Evolutionary conservation across 1,284 basidiomycete species (phyloP).

Genomic region (Serendipita sp.): DNA sequence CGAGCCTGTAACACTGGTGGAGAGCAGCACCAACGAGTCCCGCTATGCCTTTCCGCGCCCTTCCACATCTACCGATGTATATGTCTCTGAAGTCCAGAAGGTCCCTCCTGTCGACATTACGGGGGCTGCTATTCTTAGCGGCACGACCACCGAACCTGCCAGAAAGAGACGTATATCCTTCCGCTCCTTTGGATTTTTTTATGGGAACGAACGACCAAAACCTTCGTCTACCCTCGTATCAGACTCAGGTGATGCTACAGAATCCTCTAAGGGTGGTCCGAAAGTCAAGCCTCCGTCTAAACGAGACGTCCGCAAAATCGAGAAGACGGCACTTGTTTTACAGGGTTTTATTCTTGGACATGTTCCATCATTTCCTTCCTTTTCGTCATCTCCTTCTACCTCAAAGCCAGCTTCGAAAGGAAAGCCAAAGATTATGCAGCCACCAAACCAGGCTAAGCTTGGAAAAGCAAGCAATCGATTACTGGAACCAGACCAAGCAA

Average conservation of each 20-base stretch:
- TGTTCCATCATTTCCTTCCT: conserved; percentile 21
- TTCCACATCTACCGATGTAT: not conserved
- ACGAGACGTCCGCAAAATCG: conserved; percentile 33
- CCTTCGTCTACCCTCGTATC: conserved; percentile 8
- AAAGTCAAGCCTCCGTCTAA: conserved; percentile 12
- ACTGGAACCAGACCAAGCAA: conserved; percentile 47
- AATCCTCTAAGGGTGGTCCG: not conserved
- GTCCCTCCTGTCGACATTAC: conserved; percentile 13
- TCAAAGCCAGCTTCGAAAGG: conserved; percentile 21
- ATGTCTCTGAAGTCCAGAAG: conserved; percentile 2
- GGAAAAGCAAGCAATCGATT: conserved; percentile 59
- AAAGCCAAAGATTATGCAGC: not conserved
- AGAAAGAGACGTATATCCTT: conserved; percentile 24
- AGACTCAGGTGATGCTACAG: not conserved
- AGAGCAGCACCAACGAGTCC: not conserved
- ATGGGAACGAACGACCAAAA: conserved; percentile 23
- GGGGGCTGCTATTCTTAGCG: conserved; percentile 13
- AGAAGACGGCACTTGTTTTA: conserved; percentile 44
- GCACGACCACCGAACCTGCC: conserved; percentile 12
- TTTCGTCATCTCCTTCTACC: conserved; percentile 14
- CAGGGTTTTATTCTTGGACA: conserved; percentile 53
- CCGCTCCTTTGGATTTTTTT: conserved; percentile 25
- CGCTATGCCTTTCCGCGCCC: not conserved
- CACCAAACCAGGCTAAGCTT: conserved; percentile 29
- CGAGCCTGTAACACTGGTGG: not conserved